These are phyloP conservation scores for Desmodesmus armatus DNA, from an alignment of 139 green algal species.

Conservation along the genomic window DNA sequence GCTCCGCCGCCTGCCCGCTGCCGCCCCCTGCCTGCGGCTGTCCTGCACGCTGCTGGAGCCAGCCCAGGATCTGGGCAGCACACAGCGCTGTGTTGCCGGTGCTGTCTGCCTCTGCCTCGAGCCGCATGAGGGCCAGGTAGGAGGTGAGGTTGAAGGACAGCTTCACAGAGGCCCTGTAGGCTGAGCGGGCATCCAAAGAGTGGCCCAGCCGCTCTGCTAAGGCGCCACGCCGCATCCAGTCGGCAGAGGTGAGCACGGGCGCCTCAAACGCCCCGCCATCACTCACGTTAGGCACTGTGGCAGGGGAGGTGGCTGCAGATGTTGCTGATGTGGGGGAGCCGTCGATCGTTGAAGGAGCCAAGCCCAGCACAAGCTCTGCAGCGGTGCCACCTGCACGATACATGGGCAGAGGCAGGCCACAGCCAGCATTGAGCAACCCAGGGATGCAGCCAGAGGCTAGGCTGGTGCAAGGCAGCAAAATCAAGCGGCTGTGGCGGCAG, in stretches of 20 bases:
- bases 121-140: conserved; percentile 34
- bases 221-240: conserved; percentile 64
- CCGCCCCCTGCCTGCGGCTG: neutral
- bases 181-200: conserved; percentile 51
- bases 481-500: neutral
- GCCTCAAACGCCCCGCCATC: conserved; percentile 18
- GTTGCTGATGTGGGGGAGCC: neutral
- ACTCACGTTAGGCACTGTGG: neutral
- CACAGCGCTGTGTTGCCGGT: conserved; percentile 14
- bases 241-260: conserved; percentile 18
- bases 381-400: conserved; percentile 32
- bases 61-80: conserved; percentile 35
- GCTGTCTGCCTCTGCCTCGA: conserved; percentile 24
- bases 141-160: conserved; percentile 13
- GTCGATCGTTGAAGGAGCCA: neutral
- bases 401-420: no score
- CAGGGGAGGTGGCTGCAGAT: neutral
- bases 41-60: conserved; percentile 12
- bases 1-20: neutral
- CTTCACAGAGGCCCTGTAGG: conserved; percentile 51
- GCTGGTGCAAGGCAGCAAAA: no score
- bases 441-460: no score
- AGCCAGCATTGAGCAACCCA: no score
- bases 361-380: conserved; percentile 40
- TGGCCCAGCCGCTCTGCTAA: conserved; percentile 68